These are phyloP conservation scores for Neotropicomus parvogracilis DNA, from an alignment of 1,284 basidiomycete genomes.

Conservation along the genomic window DNA sequence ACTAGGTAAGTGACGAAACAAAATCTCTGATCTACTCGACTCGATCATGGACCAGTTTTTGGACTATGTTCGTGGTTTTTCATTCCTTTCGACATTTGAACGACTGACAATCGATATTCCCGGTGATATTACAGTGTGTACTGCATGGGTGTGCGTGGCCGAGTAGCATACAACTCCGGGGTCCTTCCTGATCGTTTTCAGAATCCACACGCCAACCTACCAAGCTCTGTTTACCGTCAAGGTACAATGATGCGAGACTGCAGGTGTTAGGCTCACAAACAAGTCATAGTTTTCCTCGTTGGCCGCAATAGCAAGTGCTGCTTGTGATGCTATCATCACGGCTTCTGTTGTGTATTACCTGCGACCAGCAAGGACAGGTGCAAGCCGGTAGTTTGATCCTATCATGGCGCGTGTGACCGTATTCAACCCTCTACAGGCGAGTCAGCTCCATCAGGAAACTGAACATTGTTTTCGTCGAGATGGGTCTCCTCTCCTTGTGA, in stretches of 20 bases:
- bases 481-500: constrained; percentile 26
- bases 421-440: background rate
- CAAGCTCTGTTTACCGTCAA: background rate
- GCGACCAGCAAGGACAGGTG: constrained; percentile 12
- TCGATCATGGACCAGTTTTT: constrained; percentile 8
- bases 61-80: constrained; percentile 16
- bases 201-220: constrained; percentile 13
- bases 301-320: constrained; percentile 11
- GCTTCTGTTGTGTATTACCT: constrained; percentile 23
- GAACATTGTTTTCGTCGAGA: constrained; percentile 22
- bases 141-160: constrained; percentile 5
- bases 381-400: constrained; percentile 11
- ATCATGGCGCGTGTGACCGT: background rate
- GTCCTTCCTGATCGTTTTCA: background rate
- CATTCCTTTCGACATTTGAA: background rate
- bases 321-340: constrained; percentile 24
- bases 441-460: constrained; percentile 15
- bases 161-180: background rate
- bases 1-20: constrained; percentile 10
- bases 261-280: background rate
- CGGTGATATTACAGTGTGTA: constrained; percentile 5
- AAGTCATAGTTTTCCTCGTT: constrained; percentile 5
- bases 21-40: background rate
- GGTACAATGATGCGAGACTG: constrained; percentile 3
- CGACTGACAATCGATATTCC: background rate